Conservation (phyloP, 2,329 filamentous ascomycete genomes). For the Rachicladosporium sp. region DNA sequence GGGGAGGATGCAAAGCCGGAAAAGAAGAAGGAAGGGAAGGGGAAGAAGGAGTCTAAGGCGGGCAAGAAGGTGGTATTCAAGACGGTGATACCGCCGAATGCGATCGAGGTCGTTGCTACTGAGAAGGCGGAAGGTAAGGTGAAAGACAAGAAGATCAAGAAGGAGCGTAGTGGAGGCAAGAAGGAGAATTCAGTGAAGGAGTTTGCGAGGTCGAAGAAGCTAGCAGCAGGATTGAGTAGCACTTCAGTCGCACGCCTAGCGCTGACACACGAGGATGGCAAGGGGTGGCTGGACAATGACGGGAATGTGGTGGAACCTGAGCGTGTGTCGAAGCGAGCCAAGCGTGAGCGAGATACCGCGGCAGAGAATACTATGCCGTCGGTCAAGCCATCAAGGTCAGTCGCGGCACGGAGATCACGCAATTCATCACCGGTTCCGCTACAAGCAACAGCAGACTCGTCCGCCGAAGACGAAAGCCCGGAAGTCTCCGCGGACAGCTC, state of each 20-base stretch:
- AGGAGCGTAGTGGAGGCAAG: conserved; percentile 37
- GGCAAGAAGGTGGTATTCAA: conserved; percentile 54
- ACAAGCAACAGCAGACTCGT: background rate
- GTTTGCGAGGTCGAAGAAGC: conserved; percentile 69
- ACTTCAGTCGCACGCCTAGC: conserved; percentile 15
- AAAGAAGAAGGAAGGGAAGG: conserved; percentile 44
- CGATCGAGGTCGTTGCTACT: conserved; percentile 52
- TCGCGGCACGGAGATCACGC: too few relatives aligned
- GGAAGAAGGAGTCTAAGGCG: conserved; percentile 25
- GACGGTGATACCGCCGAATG: conserved; percentile 52
- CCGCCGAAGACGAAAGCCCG: too few relatives aligned
- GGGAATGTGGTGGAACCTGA: conserved; percentile 61
- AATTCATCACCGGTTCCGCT: too few relatives aligned
- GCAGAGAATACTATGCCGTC: too few relatives aligned
- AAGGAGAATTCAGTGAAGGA: conserved; percentile 67
- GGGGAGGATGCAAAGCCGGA: conserved; percentile 23
- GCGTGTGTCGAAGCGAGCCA: conserved; percentile 12
- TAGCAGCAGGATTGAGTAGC: background rate
- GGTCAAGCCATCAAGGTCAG: too few relatives aligned
- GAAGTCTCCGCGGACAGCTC: background rate
- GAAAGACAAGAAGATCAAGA: conserved; percentile 40
- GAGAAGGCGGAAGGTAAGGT: too few relatives aligned
- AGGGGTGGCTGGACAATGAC: conserved; percentile 74
- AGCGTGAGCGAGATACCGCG: conserved; percentile 17
- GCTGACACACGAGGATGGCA: conserved; percentile 63